Evolutionary conservation across 2,329 filamentous ascomycete species (phyloP).

Genomic region (Aspergillus tanneri): DNA sequence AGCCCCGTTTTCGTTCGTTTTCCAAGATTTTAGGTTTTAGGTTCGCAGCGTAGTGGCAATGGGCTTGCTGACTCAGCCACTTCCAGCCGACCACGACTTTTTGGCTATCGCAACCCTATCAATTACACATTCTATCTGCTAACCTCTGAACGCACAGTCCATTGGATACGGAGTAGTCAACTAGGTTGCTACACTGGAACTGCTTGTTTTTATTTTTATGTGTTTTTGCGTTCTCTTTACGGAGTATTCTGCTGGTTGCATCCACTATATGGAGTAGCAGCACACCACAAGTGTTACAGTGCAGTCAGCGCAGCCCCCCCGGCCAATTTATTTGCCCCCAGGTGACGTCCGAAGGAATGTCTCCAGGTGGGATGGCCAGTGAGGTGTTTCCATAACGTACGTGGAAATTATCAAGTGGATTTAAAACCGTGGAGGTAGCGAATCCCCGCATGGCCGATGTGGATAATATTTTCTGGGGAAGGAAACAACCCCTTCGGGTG

Average conservation of each 20-base stretch:
- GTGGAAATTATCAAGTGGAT: conserved; percentile 1
- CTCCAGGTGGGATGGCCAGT: conserved; percentile 9
- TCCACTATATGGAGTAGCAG: too few relatives aligned
- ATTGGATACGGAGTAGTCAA: too few relatives aligned
- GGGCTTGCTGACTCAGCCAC: neutral
- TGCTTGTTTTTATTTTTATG: too few relatives aligned
- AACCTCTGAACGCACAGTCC: neutral
- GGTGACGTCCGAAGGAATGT: conserved; percentile 1
- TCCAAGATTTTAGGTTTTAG: neutral
- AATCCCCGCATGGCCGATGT: conserved; percentile 6
- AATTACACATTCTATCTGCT: neutral
- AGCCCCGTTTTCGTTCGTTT: neutral
- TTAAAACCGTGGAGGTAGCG: conserved; percentile 4
- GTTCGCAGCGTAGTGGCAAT: neutral
- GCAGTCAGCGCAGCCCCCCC: neutral
- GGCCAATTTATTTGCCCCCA: neutral
- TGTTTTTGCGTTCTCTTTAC: too few relatives aligned
- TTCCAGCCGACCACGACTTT: neutral
- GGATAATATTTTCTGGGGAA: conserved; percentile 5
- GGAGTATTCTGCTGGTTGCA: too few relatives aligned
- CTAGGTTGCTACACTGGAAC: too few relatives aligned
- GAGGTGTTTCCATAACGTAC: conserved; percentile 12
- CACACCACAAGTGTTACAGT: neutral
- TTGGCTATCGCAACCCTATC: conserved; percentile 1
- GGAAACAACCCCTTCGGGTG: neutral